Conservation (phyloP, 2,329 filamentous ascomycete genomes). For the Triangularia verruculosa region DNA sequence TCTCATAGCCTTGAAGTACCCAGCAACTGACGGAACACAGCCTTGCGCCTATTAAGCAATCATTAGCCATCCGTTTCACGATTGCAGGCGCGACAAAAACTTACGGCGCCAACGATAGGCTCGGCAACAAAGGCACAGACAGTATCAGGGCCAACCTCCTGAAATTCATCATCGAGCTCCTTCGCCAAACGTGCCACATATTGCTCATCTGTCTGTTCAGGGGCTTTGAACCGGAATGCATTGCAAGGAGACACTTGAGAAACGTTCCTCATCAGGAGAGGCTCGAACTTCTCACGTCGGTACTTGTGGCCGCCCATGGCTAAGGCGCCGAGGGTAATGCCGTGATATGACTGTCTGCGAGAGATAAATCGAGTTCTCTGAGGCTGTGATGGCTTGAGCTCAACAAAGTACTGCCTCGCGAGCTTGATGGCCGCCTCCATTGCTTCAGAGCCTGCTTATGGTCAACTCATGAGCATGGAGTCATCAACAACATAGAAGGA, state of each 20-base stretch:
- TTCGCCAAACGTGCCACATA: slow-evolving; percentile 60
- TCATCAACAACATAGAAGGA: slow-evolving; percentile 31
- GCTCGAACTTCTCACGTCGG: slow-evolving; percentile 60
- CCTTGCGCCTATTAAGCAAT: slow-evolving; percentile 43
- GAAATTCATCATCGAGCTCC: slow-evolving; percentile 67
- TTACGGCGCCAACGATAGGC: slow-evolving; percentile 68
- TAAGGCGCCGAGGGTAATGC: slow-evolving; percentile 66
- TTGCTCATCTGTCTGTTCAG: slow-evolving; percentile 51
- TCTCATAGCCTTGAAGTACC: slow-evolving; percentile 54
- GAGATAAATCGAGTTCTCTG: slow-evolving; percentile 64
- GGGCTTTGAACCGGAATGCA: slow-evolving; percentile 55
- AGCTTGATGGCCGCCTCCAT: slow-evolving; percentile 65
- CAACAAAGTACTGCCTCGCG: slow-evolving; percentile 61
- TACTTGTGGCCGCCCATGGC: slow-evolving; percentile 60
- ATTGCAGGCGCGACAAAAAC: slow-evolving; percentile 19
- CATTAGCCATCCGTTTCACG: neutral
- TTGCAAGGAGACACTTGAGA: slow-evolving; percentile 66
- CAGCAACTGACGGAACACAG: slow-evolving; percentile 47
- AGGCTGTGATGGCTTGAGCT: slow-evolving; percentile 52
- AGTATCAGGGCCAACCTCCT: slow-evolving; percentile 58
- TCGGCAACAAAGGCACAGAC: slow-evolving; percentile 73
- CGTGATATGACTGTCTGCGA: slow-evolving; percentile 67
- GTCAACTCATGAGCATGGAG: slow-evolving; percentile 37
- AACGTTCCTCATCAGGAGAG: slow-evolving; percentile 55
- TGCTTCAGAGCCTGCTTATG: slow-evolving; percentile 55